A percentile compares a stretch with the other conserved stretches of the same genome.
phyloP scores from a whole-genome alignment of 2,329 filamentous ascomycete genomes.

The Ilyonectria mors-panacis region DNA sequence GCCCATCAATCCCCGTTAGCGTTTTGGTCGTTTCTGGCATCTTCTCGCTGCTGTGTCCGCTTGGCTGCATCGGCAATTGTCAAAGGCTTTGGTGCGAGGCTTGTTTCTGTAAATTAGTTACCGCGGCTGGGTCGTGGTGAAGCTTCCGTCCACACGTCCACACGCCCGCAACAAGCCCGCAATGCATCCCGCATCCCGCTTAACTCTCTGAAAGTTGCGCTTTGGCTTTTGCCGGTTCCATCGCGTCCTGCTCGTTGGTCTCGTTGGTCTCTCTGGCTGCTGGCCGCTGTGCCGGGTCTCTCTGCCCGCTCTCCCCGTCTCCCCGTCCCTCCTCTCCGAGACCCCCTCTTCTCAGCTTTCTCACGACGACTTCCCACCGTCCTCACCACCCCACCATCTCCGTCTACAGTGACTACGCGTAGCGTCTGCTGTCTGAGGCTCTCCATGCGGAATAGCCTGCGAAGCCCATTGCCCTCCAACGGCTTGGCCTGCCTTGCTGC shows the following conservation, averaged over 20 bases:
- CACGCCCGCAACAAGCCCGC: too few species aligned
- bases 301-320: too few species aligned
- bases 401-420: too few species aligned
- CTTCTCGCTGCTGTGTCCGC: too few species aligned
- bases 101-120: too few species aligned
- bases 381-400: neutral
- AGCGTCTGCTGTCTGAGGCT: too few species aligned
- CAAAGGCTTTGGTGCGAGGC: too few species aligned
- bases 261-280: neutral
- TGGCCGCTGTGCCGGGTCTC: too few species aligned
- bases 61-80: constrained; percentile 12
- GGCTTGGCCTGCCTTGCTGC: constrained; percentile 9
- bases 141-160: too few species aligned
- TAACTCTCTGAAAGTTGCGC: constrained; percentile 5
- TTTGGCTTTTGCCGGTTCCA: neutral
- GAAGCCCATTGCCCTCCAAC: constrained; percentile 5
- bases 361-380: neutral
- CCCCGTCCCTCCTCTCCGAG: neutral
- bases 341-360: neutral
- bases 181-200: neutral
- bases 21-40: neutral
- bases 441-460: neutral
- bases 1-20: neutral
- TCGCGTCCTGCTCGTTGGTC: neutral
- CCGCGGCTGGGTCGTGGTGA: too few species aligned